phyloP scores from a whole-genome alignment of 2,329 filamentous ascomycete genomes.

The Penicillium sp. region DNA sequence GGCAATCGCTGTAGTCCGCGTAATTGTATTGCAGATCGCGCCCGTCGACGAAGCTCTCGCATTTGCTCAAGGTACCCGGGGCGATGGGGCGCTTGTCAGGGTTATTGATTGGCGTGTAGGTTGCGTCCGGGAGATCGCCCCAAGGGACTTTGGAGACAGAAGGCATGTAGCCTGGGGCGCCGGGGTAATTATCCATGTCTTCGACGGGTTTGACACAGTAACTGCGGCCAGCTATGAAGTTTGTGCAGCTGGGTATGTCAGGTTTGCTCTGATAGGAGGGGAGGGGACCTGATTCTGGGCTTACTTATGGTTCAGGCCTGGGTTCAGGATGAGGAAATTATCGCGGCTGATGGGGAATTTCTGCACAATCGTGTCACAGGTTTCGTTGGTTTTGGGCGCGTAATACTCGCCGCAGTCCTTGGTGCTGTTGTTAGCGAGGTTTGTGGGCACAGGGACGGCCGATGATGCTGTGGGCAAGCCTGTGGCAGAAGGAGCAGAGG shows the following conservation, averaged over 20 bases:
- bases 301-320: slow-evolving; percentile 5
- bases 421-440: not conserved
- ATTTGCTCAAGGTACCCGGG: not conserved
- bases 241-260: slow-evolving; percentile 3
- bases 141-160: slow-evolving; percentile 1
- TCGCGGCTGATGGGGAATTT: slow-evolving; percentile 3
- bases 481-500: not conserved
- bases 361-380: slow-evolving; percentile 1
- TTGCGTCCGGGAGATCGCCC: slow-evolving; percentile 1
- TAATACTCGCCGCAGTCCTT: slow-evolving; percentile 10
- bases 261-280: not conserved
- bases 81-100: not conserved
- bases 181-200: slow-evolving; percentile 10
- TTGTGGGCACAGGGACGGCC: slow-evolving; percentile 8
- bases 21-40: not conserved
- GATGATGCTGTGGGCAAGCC: not conserved
- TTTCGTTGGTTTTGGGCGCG: not conserved
- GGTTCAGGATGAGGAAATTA: slow-evolving; percentile 12
- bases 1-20: not conserved
- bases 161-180: slow-evolving; percentile 2
- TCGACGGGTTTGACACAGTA: slow-evolving; percentile 13
- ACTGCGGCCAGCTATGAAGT: not conserved
- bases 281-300: not conserved
- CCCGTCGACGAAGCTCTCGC: not conserved
- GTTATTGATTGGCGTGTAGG: slow-evolving; percentile 1